Percentiles rank a stretch among this genome's conserved stretches.
Conservation (phyloP, 2,329 filamentous ascomycete species). For the Blumeria hordei region DNA sequence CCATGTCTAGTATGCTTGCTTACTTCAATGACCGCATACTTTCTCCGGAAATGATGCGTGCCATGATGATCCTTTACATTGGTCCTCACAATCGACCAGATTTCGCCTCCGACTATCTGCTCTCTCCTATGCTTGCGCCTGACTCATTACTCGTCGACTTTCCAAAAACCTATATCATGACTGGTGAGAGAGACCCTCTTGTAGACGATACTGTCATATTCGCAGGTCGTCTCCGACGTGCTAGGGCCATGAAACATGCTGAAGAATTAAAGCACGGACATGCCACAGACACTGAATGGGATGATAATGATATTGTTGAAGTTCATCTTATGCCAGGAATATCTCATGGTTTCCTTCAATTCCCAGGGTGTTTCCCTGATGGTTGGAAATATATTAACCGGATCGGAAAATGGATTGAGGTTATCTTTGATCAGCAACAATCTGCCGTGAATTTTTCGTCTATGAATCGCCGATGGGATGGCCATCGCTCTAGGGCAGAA, state of each 20-base stretch:
- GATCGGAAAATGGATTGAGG: conserved; percentile 58
- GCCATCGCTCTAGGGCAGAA: conserved; percentile 9
- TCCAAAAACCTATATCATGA: conserved; percentile 82
- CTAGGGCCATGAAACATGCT: conserved; percentile 33
- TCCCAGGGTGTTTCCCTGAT: conserved; percentile 67
- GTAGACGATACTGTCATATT: conserved; percentile 97
- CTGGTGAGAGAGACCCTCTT: conserved; percentile 80
- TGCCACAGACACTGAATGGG: conserved; percentile 31
- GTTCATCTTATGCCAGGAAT: conserved; percentile 72
- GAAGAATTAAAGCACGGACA: conserved; percentile 29
- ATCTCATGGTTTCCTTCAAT: conserved; percentile 83
- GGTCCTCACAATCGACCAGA: conserved; percentile 83
- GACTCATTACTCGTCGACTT: conserved; percentile 66
- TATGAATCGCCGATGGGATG: conserved; percentile 12
- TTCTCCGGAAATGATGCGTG: conserved; percentile 93
- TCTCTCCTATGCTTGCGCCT: conserved; percentile 75
- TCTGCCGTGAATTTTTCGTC: conserved; percentile 15
- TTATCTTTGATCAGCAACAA: conserved; percentile 34
- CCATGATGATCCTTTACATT: conserved; percentile 96
- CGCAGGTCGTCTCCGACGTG: conserved; percentile 63
- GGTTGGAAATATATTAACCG: conserved; percentile 72
- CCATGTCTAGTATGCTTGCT: conserved; percentile 90
- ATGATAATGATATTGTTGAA: conserved; percentile 54
- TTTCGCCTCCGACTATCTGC: conserved; percentile 71
- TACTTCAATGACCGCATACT: conserved; percentile 93